These are phyloP conservation scores for Gremmenia infestans DNA, from an alignment of 2,329 filamentous ascomycete species.

Conservation along the genomic window DNA sequence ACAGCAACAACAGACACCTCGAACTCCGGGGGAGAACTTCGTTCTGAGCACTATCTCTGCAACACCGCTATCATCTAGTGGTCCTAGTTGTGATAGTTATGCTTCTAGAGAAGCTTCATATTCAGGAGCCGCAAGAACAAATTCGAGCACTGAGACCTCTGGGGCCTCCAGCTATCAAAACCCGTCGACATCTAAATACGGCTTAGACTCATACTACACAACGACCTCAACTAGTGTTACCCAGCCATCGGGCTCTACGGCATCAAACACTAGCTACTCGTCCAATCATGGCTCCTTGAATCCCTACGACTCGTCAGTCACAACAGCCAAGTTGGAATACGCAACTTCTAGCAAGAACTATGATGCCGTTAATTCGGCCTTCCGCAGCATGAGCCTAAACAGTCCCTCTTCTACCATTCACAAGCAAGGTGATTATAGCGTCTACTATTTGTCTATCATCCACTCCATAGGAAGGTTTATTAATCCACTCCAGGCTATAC, in stretches of 20 bases:
- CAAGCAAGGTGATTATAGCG: neutral
- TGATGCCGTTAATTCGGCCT: neutral
- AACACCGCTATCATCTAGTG: neutral
- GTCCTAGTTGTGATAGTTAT: neutral
- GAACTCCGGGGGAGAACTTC: neutral
- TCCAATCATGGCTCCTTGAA: neutral
- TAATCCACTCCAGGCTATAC: neutral
- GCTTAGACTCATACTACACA: neutral
- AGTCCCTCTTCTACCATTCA: neutral
- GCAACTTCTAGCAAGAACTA: neutral
- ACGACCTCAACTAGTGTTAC: neutral
- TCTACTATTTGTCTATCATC: neutral
- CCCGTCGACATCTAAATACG: neutral
- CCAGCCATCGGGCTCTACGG: neutral
- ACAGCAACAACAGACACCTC: constrained; percentile 5
- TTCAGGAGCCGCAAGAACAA: neutral
- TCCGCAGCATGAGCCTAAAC: neutral
- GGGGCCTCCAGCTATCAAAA: neutral
- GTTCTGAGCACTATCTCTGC: neutral
- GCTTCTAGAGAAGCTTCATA: neutral
- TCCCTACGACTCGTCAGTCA: neutral
- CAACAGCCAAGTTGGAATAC: neutral
- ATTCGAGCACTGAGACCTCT: neutral
- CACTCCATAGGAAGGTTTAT: neutral
- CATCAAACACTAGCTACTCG: neutral